These are phyloP conservation scores for Acmispon strigosus DNA, from an alignment of 306 rosid genomes.

Conservation along the genomic window DNA sequence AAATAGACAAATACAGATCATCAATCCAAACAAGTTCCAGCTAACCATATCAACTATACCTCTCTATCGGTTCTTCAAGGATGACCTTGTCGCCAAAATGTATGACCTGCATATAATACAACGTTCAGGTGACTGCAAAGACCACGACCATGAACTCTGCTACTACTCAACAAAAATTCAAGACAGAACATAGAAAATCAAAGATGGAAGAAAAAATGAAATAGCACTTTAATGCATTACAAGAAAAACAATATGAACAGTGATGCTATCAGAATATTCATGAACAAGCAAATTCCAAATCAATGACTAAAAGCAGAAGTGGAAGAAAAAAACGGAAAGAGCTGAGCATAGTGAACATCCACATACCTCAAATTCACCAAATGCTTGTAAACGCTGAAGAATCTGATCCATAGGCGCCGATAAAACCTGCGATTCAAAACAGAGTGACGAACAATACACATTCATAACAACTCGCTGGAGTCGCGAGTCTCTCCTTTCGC, in stretches of 20 bases:
- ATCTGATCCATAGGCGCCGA: slow-evolving; percentile 93
- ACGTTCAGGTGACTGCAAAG: background rate
- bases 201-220: background rate
- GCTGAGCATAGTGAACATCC: background rate
- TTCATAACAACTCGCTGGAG: background rate
- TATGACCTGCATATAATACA: slow-evolving; percentile 41
- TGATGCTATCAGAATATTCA: background rate
- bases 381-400: slow-evolving; percentile 68
- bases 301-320: background rate
- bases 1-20: background rate
- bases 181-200: background rate
- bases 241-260: background rate
- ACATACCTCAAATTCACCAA: slow-evolving; percentile 89
- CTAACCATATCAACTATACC: slow-evolving; percentile 37
- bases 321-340: background rate
- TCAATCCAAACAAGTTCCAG: slow-evolving; percentile 12
- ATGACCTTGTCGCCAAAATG: slow-evolving; percentile 86
- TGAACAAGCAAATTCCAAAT: slow-evolving; percentile 18
- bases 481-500: background rate
- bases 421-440: slow-evolving; percentile 48
- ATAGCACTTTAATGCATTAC: background rate
- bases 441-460: slow-evolving; percentile 22
- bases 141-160: background rate
- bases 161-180: slow-evolving; percentile 1
- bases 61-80: slow-evolving; percentile 83